phyloP scores from a whole-genome alignment of 225 moss, liverwort and hornwort species.

The Thuidium tamariscinum region DNA sequence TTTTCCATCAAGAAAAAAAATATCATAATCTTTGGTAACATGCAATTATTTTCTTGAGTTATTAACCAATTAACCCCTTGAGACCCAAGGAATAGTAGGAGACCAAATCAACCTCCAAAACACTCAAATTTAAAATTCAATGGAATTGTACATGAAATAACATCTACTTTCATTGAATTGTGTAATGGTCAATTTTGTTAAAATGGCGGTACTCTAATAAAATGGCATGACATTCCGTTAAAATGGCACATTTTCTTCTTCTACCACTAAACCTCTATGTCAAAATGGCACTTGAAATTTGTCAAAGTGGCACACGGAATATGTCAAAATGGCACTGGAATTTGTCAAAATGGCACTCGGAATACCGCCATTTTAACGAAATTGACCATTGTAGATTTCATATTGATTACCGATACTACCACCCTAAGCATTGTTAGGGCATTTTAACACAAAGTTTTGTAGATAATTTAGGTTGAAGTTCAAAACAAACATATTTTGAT shows the following conservation, averaged over 20 bases:
- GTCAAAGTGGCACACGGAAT: no score
- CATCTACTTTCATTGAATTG: background rate
- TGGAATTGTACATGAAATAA: no score
- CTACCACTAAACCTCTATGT: no score
- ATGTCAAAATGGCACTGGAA: no score
- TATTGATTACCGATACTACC: background rate
- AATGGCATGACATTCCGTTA: no score
- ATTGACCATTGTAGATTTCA: background rate
- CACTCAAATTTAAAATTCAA: background rate
- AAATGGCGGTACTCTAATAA: no score
- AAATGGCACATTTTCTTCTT: no score
- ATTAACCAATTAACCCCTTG: fast-evolving
- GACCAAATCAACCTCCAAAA: fast-evolving
- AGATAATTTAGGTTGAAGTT: background rate
- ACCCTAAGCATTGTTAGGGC: fast-evolving
- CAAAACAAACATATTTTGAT: background rate
- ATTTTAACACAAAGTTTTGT: background rate
- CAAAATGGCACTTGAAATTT: no score
- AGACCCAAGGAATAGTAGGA: fast-evolving
- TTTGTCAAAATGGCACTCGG: no score
- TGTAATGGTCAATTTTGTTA: no score
- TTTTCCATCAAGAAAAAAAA: fast-evolving
- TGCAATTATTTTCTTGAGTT: background rate
- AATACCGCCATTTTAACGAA: no score
- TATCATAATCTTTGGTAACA: background rate